These are phyloP conservation scores for Penicillium sp. DNA, from an alignment of 2,329 filamentous ascomycete species.

Conservation along the genomic window DNA sequence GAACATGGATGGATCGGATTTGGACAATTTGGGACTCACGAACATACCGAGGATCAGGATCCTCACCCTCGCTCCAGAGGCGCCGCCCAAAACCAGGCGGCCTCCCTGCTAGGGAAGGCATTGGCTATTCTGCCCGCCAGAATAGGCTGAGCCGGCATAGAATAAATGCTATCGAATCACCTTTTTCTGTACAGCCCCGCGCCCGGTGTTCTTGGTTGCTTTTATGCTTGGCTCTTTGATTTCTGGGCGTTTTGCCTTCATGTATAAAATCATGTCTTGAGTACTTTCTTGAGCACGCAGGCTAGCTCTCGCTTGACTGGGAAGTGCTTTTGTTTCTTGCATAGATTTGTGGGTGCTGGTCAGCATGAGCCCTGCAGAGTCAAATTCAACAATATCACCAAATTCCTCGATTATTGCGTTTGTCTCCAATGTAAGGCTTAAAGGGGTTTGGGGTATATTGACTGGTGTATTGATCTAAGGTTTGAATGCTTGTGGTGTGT, in stretches of 20 bases:
- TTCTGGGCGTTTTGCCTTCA: slow-evolving; percentile 8
- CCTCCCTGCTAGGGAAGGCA: neutral
- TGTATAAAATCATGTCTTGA: slow-evolving; percentile 18
- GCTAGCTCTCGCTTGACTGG: too few species aligned
- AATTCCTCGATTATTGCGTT: too few species aligned
- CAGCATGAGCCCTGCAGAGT: too few species aligned
- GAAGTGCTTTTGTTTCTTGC: too few species aligned
- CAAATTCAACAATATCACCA: too few species aligned
- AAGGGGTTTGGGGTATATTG: too few species aligned
- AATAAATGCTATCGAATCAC: slow-evolving; percentile 5
- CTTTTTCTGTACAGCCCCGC: slow-evolving; percentile 14
- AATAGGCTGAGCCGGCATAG: slow-evolving; percentile 4
- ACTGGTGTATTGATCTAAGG: too few species aligned
- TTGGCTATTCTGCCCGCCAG: neutral
- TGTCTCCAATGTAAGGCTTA: too few species aligned
- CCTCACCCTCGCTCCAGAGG: neutral
- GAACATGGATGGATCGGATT: slow-evolving; percentile 8
- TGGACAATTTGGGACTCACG: slow-evolving; percentile 17
- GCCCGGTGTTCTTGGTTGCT: slow-evolving; percentile 11
- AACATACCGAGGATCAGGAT: slow-evolving; percentile 21
- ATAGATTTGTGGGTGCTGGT: too few species aligned
- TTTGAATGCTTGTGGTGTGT: too few species aligned
- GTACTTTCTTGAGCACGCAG: too few species aligned
- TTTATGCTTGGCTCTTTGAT: slow-evolving; percentile 1
- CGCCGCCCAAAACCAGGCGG: neutral